phyloP scores from a whole-genome alignment of 495 filamentous ascomycete species.

The Peziza echinospora region DNA sequence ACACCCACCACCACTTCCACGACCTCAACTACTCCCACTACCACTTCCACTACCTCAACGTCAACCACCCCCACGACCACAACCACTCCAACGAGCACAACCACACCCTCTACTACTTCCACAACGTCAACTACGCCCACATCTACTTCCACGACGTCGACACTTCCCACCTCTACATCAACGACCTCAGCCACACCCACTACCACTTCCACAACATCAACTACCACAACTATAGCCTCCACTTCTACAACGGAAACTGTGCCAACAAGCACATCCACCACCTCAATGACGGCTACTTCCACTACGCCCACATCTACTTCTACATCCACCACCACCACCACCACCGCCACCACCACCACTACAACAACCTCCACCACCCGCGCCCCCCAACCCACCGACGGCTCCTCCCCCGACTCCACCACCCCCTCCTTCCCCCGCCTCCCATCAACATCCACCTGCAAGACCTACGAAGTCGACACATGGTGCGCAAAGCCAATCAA shows the following conservation, averaged over 20 bases:
- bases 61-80: background rate
- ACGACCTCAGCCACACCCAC: background rate
- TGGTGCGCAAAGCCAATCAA: conserved; percentile 5
- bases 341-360: background rate
- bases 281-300: background rate
- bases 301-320: background rate
- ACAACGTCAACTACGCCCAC: background rate
- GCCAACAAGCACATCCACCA: background rate
- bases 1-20: background rate
- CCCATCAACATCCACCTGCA: background rate
- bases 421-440: background rate
- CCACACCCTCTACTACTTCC: background rate
- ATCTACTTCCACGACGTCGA: background rate
- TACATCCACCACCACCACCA: background rate
- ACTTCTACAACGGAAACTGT: background rate
- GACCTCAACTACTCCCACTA: background rate
- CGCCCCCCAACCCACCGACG: background rate
- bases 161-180: background rate
- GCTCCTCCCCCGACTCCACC: background rate
- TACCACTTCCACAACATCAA: background rate
- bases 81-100: background rate
- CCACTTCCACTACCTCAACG: background rate
- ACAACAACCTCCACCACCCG: background rate
- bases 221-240: background rate
- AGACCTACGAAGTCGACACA: background rate